phyloP scores from a whole-genome alignment of 2,329 filamentous ascomycete species.

The Exophiala sp. region DNA sequence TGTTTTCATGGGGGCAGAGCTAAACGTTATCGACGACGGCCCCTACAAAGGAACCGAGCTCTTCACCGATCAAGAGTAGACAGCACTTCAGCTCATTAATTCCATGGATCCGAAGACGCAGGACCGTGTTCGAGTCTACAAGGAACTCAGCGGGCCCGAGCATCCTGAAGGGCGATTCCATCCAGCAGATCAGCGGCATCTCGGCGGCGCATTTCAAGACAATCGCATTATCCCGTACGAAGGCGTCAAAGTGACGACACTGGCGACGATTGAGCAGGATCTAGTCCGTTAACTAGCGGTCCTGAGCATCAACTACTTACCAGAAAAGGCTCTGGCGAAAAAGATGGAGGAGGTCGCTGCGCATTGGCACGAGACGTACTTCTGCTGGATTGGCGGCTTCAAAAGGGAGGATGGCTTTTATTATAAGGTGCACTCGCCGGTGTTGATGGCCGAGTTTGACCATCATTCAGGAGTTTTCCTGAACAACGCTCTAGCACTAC shows the following conservation, averaged over 20 bases:
- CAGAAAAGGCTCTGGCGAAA: slow-evolving; percentile 49
- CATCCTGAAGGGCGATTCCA: slow-evolving; percentile 6
- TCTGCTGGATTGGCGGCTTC: slow-evolving; percentile 54
- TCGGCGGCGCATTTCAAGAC: slow-evolving; percentile 15
- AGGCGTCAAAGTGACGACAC: slow-evolving; percentile 54
- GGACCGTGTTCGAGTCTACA: background rate
- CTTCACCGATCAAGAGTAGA: slow-evolving; percentile 9
- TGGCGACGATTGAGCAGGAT: slow-evolving; percentile 44
- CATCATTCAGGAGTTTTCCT: too few relatives aligned
- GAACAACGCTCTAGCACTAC: background rate
- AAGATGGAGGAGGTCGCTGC: slow-evolving; percentile 54
- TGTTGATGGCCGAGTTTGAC: background rate
- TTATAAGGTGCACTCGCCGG: slow-evolving; percentile 4
- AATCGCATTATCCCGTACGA: slow-evolving; percentile 69
- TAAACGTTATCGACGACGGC: slow-evolving; percentile 12
- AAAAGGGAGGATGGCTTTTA: slow-evolving; percentile 8
- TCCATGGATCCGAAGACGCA: background rate
- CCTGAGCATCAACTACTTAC: slow-evolving; percentile 66
- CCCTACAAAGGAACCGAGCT: slow-evolving; percentile 5
- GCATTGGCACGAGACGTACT: slow-evolving; percentile 68
- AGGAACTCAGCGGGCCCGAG: background rate
- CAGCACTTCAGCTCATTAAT: slow-evolving; percentile 1
- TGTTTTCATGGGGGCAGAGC: slow-evolving; percentile 14
- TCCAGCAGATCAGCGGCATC: slow-evolving; percentile 10
- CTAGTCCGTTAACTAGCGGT: slow-evolving; percentile 56